These are phyloP conservation scores for Sporothrix euskadiensis DNA, from an alignment of 2,329 filamentous ascomycete species.

Conservation along the genomic window DNA sequence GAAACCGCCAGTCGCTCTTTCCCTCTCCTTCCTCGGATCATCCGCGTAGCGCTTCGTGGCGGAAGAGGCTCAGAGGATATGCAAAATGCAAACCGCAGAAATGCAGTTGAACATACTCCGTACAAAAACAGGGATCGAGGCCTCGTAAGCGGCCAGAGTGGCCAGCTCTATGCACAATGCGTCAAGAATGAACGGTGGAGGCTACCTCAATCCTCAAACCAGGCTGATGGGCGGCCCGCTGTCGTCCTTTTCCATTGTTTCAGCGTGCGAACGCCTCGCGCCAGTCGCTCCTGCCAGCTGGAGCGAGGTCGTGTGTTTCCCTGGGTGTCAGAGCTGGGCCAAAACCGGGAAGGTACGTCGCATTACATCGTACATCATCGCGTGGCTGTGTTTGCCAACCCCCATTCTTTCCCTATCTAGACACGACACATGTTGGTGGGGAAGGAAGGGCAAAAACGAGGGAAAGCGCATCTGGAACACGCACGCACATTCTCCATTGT, in stretches of 20 bases:
- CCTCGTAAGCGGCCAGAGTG: background rate
- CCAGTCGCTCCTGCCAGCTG: conserved; percentile 5
- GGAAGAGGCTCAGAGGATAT: background rate
- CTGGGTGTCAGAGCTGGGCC: background rate
- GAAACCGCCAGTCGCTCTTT: background rate
- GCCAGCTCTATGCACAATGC: background rate
- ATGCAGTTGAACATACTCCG: background rate
- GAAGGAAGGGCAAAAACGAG: background rate
- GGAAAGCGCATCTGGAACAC: background rate
- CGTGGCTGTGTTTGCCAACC: conserved; percentile 27
- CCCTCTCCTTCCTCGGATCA: background rate
- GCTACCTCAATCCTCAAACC: conserved; percentile 12
- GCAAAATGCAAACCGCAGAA: conserved; percentile 11
- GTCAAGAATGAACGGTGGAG: background rate
- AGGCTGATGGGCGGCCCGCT: background rate
- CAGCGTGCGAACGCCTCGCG: conserved; percentile 4
- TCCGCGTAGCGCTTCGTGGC: conserved; percentile 19
- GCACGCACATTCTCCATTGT: background rate
- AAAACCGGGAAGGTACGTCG: background rate
- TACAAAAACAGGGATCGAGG: background rate
- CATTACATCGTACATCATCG: background rate
- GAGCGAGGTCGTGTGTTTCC: background rate
- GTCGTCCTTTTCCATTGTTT: conserved; percentile 11
- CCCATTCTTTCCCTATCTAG: background rate
- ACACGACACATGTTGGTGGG: background rate